phyloP scores from a whole-genome alignment of 768 basidiomycete species.

The Leccinum subtestaceum region DNA sequence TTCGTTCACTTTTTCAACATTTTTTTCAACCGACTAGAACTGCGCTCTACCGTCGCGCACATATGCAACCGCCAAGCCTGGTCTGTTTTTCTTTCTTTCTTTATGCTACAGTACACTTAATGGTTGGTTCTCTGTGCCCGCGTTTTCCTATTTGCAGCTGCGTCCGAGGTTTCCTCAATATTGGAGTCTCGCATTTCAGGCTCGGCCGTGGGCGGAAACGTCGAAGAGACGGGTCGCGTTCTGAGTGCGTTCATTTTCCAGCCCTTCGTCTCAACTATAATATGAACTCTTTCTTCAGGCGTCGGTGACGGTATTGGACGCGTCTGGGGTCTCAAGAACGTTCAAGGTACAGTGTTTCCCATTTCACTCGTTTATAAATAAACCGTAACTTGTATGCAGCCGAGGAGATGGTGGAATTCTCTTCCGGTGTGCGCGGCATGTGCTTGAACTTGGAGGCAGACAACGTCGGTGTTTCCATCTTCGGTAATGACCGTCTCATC shows the following conservation, averaged over 20 bases:
- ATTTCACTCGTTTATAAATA: neutral
- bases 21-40: constrained; percentile 30
- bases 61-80: constrained; percentile 98
- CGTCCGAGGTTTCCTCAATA: constrained; percentile 99
- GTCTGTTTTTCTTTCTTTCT: constrained; percentile 44
- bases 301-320: constrained; percentile 99
- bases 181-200: constrained; percentile 98
- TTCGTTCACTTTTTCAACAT: constrained; percentile 3
- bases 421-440: constrained; percentile 99
- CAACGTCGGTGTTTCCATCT: constrained; percentile 99
- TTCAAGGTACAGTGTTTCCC: constrained; percentile 67
- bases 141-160: constrained; percentile 52
- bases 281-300: constrained; percentile 46
- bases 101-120: constrained; percentile 7
- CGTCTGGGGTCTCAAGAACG: constrained; percentile 98
- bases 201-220: constrained; percentile 84
- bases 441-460: constrained; percentile 99
- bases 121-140: constrained; percentile 10
- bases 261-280: neutral
- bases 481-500: constrained; percentile 97
- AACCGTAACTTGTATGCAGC: constrained; percentile 42
- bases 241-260: constrained; percentile 64
- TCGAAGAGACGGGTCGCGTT: constrained; percentile 99
- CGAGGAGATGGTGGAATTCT: constrained; percentile 99
- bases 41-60: constrained; percentile 61